Percentiles rank a stretch among this genome's conserved stretches.
Conservation (phyloP, 106 monocot genomes). For the Platanthera guangdongensis region DNA sequence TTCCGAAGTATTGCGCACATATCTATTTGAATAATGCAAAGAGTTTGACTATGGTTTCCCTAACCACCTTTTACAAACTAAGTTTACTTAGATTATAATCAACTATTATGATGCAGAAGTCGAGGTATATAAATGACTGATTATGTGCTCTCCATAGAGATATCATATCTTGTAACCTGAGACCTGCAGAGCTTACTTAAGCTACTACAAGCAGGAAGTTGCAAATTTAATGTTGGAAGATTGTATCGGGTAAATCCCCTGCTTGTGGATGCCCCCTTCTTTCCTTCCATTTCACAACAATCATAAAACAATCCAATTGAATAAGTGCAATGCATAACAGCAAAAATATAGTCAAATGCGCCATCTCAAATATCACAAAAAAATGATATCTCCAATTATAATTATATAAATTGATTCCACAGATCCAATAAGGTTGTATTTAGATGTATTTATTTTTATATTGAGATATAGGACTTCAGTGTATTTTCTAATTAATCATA, state of each 20-base stretch:
- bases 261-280: conserved; percentile 55
- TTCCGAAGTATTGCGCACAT: no score
- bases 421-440: no score
- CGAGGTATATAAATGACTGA: background rate
- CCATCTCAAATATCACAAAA: background rate
- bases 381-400: no score
- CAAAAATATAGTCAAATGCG: background rate
- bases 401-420: no score
- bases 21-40: no score
- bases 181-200: conserved; percentile 42
- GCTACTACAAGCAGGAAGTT: conserved; percentile 65
- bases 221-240: conserved; percentile 75
- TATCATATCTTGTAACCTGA: conserved; percentile 41
- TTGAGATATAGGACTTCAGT: no score
- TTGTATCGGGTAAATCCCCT: conserved; percentile 42
- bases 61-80: no score
- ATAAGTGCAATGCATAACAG: background rate
- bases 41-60: no score
- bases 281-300: conserved; percentile 35
- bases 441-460: no score
- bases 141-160: background rate
- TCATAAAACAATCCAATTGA: background rate
- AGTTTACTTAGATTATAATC: no score
- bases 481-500: no score
- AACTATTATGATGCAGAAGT: no score